Conservation (phyloP, 352 stramenopile genomes). For the Phytophthora vignae region DNA sequence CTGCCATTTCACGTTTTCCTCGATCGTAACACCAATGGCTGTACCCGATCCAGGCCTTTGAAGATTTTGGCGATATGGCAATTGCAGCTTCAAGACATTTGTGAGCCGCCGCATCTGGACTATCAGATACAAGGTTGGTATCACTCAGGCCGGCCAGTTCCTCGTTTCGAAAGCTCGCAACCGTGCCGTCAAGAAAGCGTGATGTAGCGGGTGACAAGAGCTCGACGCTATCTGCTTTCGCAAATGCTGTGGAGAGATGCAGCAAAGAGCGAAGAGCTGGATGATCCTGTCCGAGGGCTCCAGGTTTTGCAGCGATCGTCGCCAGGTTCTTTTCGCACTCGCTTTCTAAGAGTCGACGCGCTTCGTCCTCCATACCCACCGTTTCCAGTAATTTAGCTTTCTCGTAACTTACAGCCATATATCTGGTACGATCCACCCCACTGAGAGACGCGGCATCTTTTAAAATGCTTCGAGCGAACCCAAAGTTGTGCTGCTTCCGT, state of each 20-base stretch:
- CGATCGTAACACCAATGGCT: slow-evolving; percentile 79
- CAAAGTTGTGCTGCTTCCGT: slow-evolving; percentile 64
- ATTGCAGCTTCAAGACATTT: slow-evolving; percentile 52
- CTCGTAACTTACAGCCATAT: slow-evolving; percentile 44
- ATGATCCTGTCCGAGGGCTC: slow-evolving; percentile 5
- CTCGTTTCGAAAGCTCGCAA: not conserved
- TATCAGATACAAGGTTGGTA: slow-evolving; percentile 6
- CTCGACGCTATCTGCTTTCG: slow-evolving; percentile 28
- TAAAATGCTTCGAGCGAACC: slow-evolving; percentile 45
- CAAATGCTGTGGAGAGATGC: slow-evolving; percentile 31
- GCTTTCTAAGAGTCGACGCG: slow-evolving; percentile 32
- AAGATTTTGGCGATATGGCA: slow-evolving; percentile 41
- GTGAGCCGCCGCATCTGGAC: slow-evolving; percentile 23
- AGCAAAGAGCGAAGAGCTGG: slow-evolving; percentile 36
- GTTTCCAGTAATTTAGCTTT: slow-evolving; percentile 48
- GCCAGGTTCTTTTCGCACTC: slow-evolving; percentile 36
- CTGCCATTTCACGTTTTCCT: slow-evolving; percentile 51
- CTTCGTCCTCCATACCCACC: slow-evolving; percentile 42
- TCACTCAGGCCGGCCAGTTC: not conserved
- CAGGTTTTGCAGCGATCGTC: slow-evolving; percentile 10
- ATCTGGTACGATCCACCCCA: not conserved
- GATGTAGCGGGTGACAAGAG: slow-evolving; percentile 18
- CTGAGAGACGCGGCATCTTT: slow-evolving; percentile 29
- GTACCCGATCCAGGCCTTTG: slow-evolving; percentile 67
- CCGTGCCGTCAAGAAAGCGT: slow-evolving; percentile 16